Evolutionary conservation across 2,329 filamentous ascomycete species (phyloP), one percentile per base, ranked within the genome.

Genomic region (Boeremia lycopersici): DNA sequence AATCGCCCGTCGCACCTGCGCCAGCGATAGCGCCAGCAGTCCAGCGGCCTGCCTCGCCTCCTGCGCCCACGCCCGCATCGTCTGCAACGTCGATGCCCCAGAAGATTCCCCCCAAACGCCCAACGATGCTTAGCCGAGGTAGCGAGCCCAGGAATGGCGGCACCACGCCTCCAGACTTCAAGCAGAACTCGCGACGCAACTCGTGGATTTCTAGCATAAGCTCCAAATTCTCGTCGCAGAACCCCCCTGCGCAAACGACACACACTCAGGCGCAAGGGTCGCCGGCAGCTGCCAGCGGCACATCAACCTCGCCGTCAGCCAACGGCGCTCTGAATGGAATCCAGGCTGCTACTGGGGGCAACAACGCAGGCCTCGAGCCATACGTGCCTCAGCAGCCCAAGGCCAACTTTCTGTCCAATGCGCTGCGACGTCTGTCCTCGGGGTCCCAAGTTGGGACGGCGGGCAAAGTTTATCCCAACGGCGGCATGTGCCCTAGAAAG

Each of bases 151-250:
- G 73, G 63, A 58, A 54, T 35, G 68, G 59, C 19, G 64, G 53
- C 47, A 53, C 59, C 39, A 68, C 73, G 13, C 64, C 68, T 3
- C 70, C 69, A 42, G 71, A 74, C 26, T 28, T 61, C 9, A 72
- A 64, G 50, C 53, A 61, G 26, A 51, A 29, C 11, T 70, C 68
- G 48, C 84, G 91, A 61, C 78, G 86, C 50, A 88, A 87, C 59
- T 96, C 93, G 12, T 99, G 95, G 95, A 93, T 98, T 69, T 91
- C 90, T 52, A 96, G 87, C 70, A 86, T 98, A 63, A 96, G 91
- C 61, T 93, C 91, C 62, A 97, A 96, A 73, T 96, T 98, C 78
- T 92, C 90, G 2, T 86, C 86, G 26, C 74, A 70, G 74, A 82
- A 65, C 61, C 67, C 63, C 47, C 73, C 66, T 45, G 67, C 67